These are phyloP conservation scores for Vitis labrusca DNA, from an alignment of 164 flowering plant genomes.

Conservation along the genomic window DNA sequence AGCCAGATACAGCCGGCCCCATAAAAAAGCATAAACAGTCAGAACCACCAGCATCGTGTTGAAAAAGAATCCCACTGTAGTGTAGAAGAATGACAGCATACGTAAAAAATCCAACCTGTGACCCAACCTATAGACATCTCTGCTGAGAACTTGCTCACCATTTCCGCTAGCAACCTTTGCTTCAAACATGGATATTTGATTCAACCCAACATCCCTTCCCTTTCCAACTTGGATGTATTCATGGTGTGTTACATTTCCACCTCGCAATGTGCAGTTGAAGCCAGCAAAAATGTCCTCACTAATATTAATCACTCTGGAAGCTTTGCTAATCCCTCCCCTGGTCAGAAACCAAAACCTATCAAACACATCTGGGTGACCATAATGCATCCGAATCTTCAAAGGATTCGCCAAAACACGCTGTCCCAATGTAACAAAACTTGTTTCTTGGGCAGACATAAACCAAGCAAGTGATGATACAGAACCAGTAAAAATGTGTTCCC, in stretches of 20 bases:
- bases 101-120: conserved; percentile 67
- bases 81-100: conserved; percentile 66
- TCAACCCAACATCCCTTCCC: conserved; percentile 71
- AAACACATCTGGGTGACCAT: conserved; percentile 76
- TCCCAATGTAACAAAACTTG: conserved; percentile 68
- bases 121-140: conserved; percentile 72
- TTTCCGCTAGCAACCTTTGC: conserved; percentile 78
- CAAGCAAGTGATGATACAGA: conserved; percentile 74
- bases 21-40: conserved; percentile 63
- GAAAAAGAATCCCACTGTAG: conserved; percentile 63
- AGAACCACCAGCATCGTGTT: conserved; percentile 59
- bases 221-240: conserved; percentile 75
- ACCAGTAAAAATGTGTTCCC: conserved; percentile 70
- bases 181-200: conserved; percentile 72
- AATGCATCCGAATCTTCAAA: conserved; percentile 64
- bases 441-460: conserved; percentile 79
- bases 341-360: conserved; percentile 70
- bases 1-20: conserved; percentile 69
- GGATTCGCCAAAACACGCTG: conserved; percentile 75
- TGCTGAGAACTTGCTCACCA: conserved; percentile 68
- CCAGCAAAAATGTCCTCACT: conserved; percentile 81
- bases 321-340: conserved; percentile 70
- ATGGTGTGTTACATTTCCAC: conserved; percentile 70
- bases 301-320: conserved; percentile 66
- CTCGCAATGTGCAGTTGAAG: conserved; percentile 65